Conservation (phyloP, 2,329 filamentous ascomycete genomes). For the Paraconiothyrium sp. region DNA sequence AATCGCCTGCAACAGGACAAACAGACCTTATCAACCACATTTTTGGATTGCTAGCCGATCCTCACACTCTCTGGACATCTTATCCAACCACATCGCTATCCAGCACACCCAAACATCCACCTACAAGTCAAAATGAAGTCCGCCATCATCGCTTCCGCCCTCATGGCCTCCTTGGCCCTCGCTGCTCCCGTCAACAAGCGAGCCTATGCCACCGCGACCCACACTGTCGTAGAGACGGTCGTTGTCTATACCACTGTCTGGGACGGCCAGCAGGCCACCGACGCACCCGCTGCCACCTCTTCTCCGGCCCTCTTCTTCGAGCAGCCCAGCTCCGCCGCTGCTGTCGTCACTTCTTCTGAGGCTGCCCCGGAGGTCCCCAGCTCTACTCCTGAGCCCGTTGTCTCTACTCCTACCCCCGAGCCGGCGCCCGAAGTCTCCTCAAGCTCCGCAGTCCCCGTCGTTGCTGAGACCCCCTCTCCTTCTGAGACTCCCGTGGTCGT, state of each 20-base stretch:
- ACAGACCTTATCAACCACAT: conserved; percentile 8
- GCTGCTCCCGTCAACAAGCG: conserved; percentile 48
- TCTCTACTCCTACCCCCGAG: conserved; percentile 20
- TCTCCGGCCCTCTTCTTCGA: conserved; percentile 33
- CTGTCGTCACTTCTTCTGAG: conserved; percentile 23
- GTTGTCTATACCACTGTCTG: conserved; percentile 49
- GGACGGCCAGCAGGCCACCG: conserved; percentile 32
- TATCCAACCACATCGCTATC: conserved; percentile 25
- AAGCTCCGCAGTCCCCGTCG: conserved; percentile 9
- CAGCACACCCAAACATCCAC: conserved; percentile 30
- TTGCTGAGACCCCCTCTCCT: conserved; percentile 23
- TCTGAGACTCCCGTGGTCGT: conserved; percentile 4
- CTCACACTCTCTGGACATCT: conserved; percentile 32
- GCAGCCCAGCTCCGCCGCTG: conserved; percentile 29
- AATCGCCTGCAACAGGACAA: conserved; percentile 18
- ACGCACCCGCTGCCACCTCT: conserved; percentile 18
- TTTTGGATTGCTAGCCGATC: conserved; percentile 48
- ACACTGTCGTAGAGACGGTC: conserved; percentile 45
- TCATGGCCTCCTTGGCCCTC: conserved; percentile 46
- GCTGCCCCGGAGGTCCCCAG: conserved; percentile 11
- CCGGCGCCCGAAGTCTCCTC: conserved; percentile 7
- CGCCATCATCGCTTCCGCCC: conserved; percentile 44
- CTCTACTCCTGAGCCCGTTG: not conserved
- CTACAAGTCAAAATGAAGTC: conserved; percentile 46
- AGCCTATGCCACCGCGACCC: conserved; percentile 45